These are phyloP conservation scores for Aspergillus calidoustus DNA, from an alignment of 2,329 filamentous ascomycete genomes.

Conservation along the genomic window DNA sequence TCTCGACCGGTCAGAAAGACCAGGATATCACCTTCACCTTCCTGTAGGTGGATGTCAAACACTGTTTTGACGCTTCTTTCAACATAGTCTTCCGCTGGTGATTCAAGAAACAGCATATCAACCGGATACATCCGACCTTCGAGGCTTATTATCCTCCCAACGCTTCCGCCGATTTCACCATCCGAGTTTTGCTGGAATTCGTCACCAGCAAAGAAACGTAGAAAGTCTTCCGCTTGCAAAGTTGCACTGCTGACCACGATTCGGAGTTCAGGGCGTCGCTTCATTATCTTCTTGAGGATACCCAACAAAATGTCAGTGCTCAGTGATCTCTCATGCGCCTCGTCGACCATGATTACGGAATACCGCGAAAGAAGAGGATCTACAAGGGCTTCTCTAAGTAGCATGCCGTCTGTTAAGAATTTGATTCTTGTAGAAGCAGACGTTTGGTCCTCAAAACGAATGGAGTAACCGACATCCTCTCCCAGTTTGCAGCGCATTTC, in stretches of 20 bases:
- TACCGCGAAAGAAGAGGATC: slow-evolving; percentile 90
- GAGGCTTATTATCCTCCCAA: slow-evolving; percentile 75
- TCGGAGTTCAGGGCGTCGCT: slow-evolving; percentile 76
- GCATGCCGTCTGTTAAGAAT: slow-evolving; percentile 89
- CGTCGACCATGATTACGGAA: slow-evolving; percentile 96
- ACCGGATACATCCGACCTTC: slow-evolving; percentile 90
- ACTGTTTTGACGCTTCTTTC: slow-evolving; percentile 81
- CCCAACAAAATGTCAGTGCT: slow-evolving; percentile 91
- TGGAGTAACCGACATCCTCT: slow-evolving; percentile 91
- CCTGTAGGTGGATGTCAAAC: slow-evolving; percentile 82
- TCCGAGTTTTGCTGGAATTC: slow-evolving; percentile 42
- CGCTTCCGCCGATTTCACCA: slow-evolving; percentile 43
- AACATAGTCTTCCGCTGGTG: slow-evolving; percentile 82
- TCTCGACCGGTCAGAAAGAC: slow-evolving; percentile 92
- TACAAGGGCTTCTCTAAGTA: slow-evolving; percentile 89
- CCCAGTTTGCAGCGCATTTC: slow-evolving; percentile 85
- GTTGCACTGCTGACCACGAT: slow-evolving; percentile 95
- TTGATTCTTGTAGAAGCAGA: slow-evolving; percentile 87
- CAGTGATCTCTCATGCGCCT: slow-evolving; percentile 91
- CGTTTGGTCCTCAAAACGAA: slow-evolving; percentile 88
- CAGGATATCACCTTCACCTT: slow-evolving; percentile 82
- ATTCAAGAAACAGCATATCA: slow-evolving; percentile 79
- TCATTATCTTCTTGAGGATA: slow-evolving; percentile 86
- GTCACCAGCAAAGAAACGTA: slow-evolving; percentile 72
- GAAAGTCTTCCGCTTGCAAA: slow-evolving; percentile 83